These are phyloP conservation scores for Aspergillus homomorphus DNA, from an alignment of 495 filamentous ascomycete genomes.

Conservation along the genomic window DNA sequence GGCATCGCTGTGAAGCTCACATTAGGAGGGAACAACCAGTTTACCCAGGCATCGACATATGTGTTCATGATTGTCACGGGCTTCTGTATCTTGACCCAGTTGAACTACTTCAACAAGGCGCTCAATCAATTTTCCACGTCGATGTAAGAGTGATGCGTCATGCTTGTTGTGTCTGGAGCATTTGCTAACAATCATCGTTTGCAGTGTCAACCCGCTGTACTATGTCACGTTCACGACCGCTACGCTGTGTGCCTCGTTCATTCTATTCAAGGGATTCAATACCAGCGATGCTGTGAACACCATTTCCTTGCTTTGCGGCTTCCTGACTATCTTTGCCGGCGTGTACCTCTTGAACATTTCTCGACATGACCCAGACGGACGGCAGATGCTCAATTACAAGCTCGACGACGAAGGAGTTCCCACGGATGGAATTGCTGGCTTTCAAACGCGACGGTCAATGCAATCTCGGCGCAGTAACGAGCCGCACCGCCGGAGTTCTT, in stretches of 20 bases:
- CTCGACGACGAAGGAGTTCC: conserved; percentile 71
- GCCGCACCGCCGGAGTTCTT: conserved; percentile 51
- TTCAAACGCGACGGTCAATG: conserved; percentile 89
- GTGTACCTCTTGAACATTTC: conserved; percentile 97
- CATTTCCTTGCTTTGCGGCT: conserved; percentile 87
- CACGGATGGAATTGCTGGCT: conserved; percentile 84
- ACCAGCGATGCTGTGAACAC: conserved; percentile 92
- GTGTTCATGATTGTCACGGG: conserved; percentile 90
- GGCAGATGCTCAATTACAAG: conserved; percentile 60
- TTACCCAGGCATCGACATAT: conserved; percentile 88
- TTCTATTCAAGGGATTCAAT: conserved; percentile 96
- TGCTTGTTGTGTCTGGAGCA: background rate
- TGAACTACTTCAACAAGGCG: conserved; percentile 99
- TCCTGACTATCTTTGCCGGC: conserved; percentile 93
- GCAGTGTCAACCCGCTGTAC: conserved; percentile 94
- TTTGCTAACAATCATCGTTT: conserved; percentile 27
- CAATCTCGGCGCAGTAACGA: conserved; percentile 72
- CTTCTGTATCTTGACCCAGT: conserved; percentile 94
- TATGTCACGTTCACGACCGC: conserved; percentile 99
- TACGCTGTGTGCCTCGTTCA: conserved; percentile 92
- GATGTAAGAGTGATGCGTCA: conserved; percentile 60
- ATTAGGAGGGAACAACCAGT: conserved; percentile 87
- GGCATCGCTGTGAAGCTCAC: conserved; percentile 96
- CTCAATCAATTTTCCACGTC: conserved; percentile 94
- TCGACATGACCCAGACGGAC: conserved; percentile 82